Base-by-base conservation (phyloP, 2,329 filamentous ascomycete species). In the Fusarium sublunatum region DNA sequence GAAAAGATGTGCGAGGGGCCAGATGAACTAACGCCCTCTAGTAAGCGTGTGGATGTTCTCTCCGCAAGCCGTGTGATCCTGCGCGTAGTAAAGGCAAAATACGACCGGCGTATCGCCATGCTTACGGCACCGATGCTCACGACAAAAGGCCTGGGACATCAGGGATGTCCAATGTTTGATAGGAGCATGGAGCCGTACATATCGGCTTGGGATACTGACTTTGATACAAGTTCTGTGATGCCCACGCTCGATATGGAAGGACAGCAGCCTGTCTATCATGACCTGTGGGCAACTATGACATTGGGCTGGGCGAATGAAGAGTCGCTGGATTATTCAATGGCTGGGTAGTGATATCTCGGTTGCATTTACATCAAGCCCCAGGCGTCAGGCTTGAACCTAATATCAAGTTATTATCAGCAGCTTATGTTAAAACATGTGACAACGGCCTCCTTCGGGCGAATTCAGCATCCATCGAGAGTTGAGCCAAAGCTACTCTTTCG, bases 101-200 rank as follows among this genome's bases (percentile, higher is more conserved):
- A 79, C 66, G 72, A 77, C 36, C 76, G 71, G 39, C 76, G 80
- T 26, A 64, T 80, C 4, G 76, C 75, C 4, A 70, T 71, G 42
- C 59, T 78, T 25, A 58, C 47, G 12, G 49, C 51, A 31, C 36
- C 53, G 24, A 48, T 26, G 15, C 8, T 40, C 8, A 32, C 26
- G 22, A 15, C 41, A 12, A 31, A 25, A 15, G 26, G 11, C 29
- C 25, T 42, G 28, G 58, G 40, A 32, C 49, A 58, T n/a, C 58
- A 70, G 15, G 74, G 73, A 5, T 86, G 83, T 56, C 83, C 83
- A 12, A 82, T 85, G 79, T 72, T 84, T 36, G 82, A 85, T 59
- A 81, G 78, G 8, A 83, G 77, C 53, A 60, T 85, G 54, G 78
- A 82, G n/a, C 65, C 73, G 29, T 83, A 80, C 42, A 71, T 82